These are phyloP conservation scores for Elongisporangium undulatum DNA, from an alignment of 352 stramenopile genomes.

Conservation along the genomic window DNA sequence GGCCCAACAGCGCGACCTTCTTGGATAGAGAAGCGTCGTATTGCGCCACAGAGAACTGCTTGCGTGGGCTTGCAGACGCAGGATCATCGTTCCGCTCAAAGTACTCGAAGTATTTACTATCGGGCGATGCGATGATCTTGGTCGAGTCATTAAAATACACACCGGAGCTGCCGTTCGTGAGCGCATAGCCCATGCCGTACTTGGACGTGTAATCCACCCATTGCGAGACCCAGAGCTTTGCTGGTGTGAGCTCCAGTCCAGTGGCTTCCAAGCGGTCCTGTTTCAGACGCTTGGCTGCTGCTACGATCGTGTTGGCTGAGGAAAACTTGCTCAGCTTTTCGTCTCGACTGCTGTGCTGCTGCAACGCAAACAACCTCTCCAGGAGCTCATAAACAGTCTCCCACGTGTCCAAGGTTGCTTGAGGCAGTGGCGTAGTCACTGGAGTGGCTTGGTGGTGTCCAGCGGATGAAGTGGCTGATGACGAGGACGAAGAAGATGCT, in stretches of 20 bases:
- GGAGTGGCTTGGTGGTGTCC: neutral
- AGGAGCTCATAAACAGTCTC: conserved; percentile 54
- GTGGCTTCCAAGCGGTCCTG: conserved; percentile 47
- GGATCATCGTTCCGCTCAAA: conserved; percentile 76
- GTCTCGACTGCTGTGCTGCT: conserved; percentile 33
- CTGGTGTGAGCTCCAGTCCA: conserved; percentile 18
- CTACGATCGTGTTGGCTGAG: conserved; percentile 49
- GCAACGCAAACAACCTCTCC: conserved; percentile 58
- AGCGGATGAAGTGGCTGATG: neutral
- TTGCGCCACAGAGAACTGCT: conserved; percentile 37
- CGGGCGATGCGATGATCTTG: conserved; percentile 93
- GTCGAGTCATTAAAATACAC: conserved; percentile 99
- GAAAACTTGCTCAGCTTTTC: conserved; percentile 54
- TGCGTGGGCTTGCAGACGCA: conserved; percentile 16
- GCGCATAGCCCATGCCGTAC: conserved; percentile 98
- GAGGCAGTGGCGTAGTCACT: neutral
- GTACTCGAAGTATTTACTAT: conserved; percentile 93
- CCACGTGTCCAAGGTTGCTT: conserved; percentile 22
- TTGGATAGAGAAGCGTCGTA: conserved; percentile 93
- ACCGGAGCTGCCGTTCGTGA: conserved; percentile 92
- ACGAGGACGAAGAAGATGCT: neutral
- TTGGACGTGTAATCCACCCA: conserved; percentile 99
- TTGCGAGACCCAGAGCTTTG: conserved; percentile 92
- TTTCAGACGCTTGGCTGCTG: conserved; percentile 58
- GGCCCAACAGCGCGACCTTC: conserved; percentile 97